phyloP scores from a whole-genome alignment of 2,329 filamentous ascomycete species.

The Botrytis pseudocinerea region DNA sequence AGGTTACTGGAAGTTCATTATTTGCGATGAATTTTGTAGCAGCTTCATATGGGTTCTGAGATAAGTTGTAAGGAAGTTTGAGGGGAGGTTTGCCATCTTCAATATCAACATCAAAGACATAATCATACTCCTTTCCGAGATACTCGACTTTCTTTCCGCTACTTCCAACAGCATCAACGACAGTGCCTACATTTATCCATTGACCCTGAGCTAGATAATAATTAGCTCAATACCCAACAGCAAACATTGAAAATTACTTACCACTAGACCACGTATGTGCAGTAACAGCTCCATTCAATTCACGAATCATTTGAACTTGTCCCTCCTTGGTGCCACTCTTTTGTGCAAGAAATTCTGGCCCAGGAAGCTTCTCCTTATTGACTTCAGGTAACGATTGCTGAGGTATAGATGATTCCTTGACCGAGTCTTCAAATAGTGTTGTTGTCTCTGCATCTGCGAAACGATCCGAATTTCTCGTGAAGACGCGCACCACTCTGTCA shows the following conservation, averaged over 20 bases:
- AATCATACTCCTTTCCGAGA: slow-evolving; percentile 88
- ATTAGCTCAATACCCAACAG: slow-evolving; percentile 17
- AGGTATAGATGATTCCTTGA: slow-evolving; percentile 82
- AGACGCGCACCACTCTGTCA: slow-evolving; percentile 81
- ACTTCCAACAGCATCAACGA: slow-evolving; percentile 85
- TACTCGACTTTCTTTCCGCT: slow-evolving; percentile 74
- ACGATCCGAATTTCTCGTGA: slow-evolving; percentile 70
- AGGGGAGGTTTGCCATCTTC: slow-evolving; percentile 90
- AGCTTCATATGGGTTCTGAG: slow-evolving; percentile 88
- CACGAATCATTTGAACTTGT: slow-evolving; percentile 88
- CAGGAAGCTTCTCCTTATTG: slow-evolving; percentile 89
- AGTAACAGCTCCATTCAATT: slow-evolving; percentile 77
- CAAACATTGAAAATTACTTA: slow-evolving; percentile 20
- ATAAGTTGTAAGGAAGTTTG: slow-evolving; percentile 91
- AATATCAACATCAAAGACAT: slow-evolving; percentile 94
- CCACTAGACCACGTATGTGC: slow-evolving; percentile 80
- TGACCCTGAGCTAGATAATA: slow-evolving; percentile 55
- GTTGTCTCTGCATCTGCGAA: slow-evolving; percentile 68
- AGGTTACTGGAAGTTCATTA: slow-evolving; percentile 83
- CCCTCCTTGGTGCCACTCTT: slow-evolving; percentile 94
- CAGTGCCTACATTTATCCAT: slow-evolving; percentile 90
- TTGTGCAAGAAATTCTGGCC: slow-evolving; percentile 78
- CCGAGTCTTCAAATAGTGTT: slow-evolving; percentile 75
- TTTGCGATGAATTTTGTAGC: slow-evolving; percentile 88
- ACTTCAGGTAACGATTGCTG: slow-evolving; percentile 80